phyloP scores from a whole-genome alignment of 441 rosid species.

The Arabidopsis hybrid region DNA sequence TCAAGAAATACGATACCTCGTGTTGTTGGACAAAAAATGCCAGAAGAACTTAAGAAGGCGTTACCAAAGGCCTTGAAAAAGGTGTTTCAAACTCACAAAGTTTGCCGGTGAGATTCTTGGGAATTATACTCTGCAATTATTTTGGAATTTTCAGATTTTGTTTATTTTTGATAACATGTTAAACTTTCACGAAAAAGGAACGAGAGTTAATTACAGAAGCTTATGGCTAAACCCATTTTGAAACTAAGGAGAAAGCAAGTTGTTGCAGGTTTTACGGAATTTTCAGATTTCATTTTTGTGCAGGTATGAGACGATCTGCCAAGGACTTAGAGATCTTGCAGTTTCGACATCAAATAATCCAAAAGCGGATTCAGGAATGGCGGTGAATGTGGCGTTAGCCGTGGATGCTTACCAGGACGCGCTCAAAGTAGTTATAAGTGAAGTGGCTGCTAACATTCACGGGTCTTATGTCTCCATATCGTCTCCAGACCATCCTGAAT shows the following conservation, averaged over 20 bases:
- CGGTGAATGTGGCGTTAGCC: constrained; percentile 61
- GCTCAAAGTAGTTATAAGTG: constrained; percentile 60
- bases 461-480: constrained; percentile 71
- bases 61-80: constrained; percentile 73
- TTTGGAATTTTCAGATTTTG: not conserved
- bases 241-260: no score
- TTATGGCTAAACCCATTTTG: no score
- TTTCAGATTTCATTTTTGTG: no score
- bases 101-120: constrained; percentile 66
- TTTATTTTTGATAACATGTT: no score
- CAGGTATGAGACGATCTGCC: constrained; percentile 71
- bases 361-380: constrained; percentile 71
- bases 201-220: no score
- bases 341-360: constrained; percentile 67
- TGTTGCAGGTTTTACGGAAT: no score
- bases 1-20: constrained; percentile 45
- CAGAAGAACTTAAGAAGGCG: constrained; percentile 72
- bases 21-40: constrained; percentile 51
- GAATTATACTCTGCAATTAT: not conserved
- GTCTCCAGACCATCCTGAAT: constrained; percentile 76
- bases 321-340: constrained; percentile 72
- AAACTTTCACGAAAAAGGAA: no score
- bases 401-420: constrained; percentile 70
- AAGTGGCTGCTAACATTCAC: constrained; percentile 65
- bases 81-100: constrained; percentile 79